Conservation (phyloP, 1,284 basidiomycete species). For the Pterulicium gracile region DNA sequence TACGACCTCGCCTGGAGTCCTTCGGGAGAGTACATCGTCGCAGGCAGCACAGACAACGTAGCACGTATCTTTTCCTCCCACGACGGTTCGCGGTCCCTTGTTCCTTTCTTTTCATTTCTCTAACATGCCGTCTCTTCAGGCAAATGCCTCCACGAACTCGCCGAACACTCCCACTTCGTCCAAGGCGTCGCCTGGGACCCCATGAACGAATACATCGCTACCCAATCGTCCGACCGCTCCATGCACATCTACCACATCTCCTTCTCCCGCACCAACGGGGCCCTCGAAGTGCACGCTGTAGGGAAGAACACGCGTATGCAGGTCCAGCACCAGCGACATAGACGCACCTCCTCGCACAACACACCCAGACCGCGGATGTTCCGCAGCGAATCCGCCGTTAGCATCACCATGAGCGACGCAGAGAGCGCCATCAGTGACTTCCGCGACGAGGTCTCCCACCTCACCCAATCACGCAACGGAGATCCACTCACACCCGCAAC, state of each 20-base stretch:
- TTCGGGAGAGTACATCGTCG: slow-evolving; percentile 85
- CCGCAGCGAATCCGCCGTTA: slow-evolving; percentile 63
- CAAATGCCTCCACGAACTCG: slow-evolving; percentile 74
- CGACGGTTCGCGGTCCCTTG: slow-evolving; percentile 44
- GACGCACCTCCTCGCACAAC: slow-evolving; percentile 51
- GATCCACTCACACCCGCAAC: slow-evolving; percentile 53
- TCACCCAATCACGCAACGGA: not conserved
- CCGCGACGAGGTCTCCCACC: slow-evolving; percentile 31
- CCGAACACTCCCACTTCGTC: slow-evolving; percentile 89
- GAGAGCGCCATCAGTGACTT: slow-evolving; percentile 48
- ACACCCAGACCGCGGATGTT: slow-evolving; percentile 40
- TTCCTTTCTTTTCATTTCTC: slow-evolving; percentile 5
- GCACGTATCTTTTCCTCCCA: slow-evolving; percentile 74
- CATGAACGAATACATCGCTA: slow-evolving; percentile 88
- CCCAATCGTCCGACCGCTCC: slow-evolving; percentile 85
- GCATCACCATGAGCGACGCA: slow-evolving; percentile 67
- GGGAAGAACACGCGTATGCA: slow-evolving; percentile 70
- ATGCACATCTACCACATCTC: slow-evolving; percentile 84
- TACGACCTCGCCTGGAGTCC: slow-evolving; percentile 98
- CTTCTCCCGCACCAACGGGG: slow-evolving; percentile 65
- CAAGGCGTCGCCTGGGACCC: slow-evolving; percentile 98
- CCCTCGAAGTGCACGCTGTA: slow-evolving; percentile 76
- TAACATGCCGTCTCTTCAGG: slow-evolving; percentile 29
- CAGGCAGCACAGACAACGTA: slow-evolving; percentile 94
- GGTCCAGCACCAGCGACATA: slow-evolving; percentile 38